These are phyloP conservation scores for Mycena alexandri DNA, from an alignment of 768 basidiomycete species.

Conservation along the genomic window DNA sequence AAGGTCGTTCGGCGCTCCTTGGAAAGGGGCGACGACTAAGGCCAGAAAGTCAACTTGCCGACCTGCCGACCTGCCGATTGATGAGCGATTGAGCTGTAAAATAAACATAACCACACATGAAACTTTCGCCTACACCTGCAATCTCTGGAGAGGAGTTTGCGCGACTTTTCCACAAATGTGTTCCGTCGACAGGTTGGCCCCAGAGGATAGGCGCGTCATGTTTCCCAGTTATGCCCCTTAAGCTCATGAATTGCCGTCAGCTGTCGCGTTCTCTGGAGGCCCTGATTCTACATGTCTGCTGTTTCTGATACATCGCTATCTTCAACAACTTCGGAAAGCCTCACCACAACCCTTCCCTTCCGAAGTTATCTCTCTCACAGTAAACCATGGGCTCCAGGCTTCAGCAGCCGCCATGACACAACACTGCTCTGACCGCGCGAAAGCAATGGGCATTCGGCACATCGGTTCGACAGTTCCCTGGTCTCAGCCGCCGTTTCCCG, in stretches of 20 bases:
- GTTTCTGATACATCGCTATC: constrained; percentile 68
- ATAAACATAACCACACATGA: background rate
- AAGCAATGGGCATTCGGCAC: constrained; percentile 60
- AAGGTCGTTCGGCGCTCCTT: too few species aligned
- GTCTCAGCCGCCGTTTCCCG: constrained; percentile 65
- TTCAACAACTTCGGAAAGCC: constrained; percentile 44
- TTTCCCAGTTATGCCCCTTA: constrained; percentile 1
- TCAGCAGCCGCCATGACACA: constrained; percentile 69
- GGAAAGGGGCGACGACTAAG: too few species aligned
- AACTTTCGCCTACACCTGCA: constrained; percentile 1
- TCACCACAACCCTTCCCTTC: constrained; percentile 32
- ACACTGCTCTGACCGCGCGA: constrained; percentile 58
- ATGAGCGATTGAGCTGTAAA: too few species aligned
- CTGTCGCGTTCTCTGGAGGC: constrained; percentile 84
- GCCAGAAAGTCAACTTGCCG: too few species aligned
- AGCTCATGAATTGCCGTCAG: constrained; percentile 50
- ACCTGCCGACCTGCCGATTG: too few species aligned
- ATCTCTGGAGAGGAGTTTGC: constrained; percentile 38
- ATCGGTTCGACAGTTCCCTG: constrained; percentile 66
- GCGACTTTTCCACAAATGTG: constrained; percentile 46
- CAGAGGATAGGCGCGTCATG: constrained; percentile 56
- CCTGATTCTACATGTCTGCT: constrained; percentile 86
- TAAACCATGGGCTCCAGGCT: constrained; percentile 79
- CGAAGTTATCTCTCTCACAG: constrained; percentile 67
- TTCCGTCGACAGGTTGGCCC: constrained; percentile 65